A percentile compares a stretch with the other conserved stretches of the same genome.
These are phyloP conservation scores for Tolypocladium paradoxum DNA, from an alignment of 2,329 filamentous ascomycete species.

Conservation along the genomic window DNA sequence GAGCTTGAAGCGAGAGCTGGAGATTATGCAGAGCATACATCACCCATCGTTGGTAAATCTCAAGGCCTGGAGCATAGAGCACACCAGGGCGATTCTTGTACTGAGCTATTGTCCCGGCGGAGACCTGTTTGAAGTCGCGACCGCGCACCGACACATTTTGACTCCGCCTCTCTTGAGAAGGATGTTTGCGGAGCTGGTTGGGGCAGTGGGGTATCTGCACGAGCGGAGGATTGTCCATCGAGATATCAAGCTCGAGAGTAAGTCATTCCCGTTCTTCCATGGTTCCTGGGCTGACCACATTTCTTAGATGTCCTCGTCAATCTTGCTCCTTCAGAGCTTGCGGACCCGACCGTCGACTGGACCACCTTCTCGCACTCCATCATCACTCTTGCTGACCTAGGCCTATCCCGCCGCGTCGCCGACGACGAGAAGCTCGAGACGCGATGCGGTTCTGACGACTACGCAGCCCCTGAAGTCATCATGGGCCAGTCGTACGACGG, in stretches of 20 bases:
- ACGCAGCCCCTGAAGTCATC: slow-evolving; percentile 90
- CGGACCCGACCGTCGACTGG: slow-evolving; percentile 56
- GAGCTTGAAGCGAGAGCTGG: slow-evolving; percentile 86
- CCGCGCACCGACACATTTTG: slow-evolving; percentile 56
- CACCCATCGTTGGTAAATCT: slow-evolving; percentile 87
- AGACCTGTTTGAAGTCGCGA: slow-evolving; percentile 89
- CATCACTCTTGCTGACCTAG: slow-evolving; percentile 82
- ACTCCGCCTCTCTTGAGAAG: slow-evolving; percentile 62
- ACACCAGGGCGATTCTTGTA: slow-evolving; percentile 71
- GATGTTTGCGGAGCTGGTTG: slow-evolving; percentile 83
- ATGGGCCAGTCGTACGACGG: slow-evolving; percentile 94
- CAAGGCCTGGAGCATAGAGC: slow-evolving; percentile 82
- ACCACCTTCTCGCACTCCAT: slow-evolving; percentile 69
- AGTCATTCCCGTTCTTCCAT: slow-evolving; percentile 19
- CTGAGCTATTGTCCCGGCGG: slow-evolving; percentile 89
- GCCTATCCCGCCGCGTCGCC: slow-evolving; percentile 75
- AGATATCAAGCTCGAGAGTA: slow-evolving; percentile 95
- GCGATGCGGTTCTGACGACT: slow-evolving; percentile 91
- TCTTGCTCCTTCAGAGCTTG: slow-evolving; percentile 56
- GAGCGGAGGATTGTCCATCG: slow-evolving; percentile 80
- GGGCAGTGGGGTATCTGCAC: slow-evolving; percentile 79
- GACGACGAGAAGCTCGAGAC: slow-evolving; percentile 85
- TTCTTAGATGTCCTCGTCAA: slow-evolving; percentile 79
- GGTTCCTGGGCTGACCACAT: slow-evolving; percentile 1
- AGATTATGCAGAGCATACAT: slow-evolving; percentile 79